Evolutionary conservation across 2,329 filamentous ascomycete species (phyloP), one percentile per base, ranked within the genome.

Genomic region (Sclerotinia spermophila): DNA sequence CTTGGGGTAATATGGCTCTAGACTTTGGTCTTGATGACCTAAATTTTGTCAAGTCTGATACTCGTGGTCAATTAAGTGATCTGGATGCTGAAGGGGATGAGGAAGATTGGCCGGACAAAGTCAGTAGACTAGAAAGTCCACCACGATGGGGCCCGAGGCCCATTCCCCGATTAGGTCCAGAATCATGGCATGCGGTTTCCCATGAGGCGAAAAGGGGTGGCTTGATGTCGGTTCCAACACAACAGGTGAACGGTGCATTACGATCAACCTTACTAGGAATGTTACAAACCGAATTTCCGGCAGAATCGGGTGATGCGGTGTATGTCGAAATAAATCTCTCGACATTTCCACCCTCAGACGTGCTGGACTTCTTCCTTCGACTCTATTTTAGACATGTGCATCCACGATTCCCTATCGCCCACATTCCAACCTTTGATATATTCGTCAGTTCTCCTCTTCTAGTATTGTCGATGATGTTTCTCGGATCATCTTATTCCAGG

Each of bases 401-500:
- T 64, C 75, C 77, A 0, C 66, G 76, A 64, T 78, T 76, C 69
- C 74, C 76, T 10, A 71, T 77, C 21, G 62, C 77, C 17, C 76
- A 78, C 62, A 69, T 77, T 17, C 77, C 77, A 13, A 78, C 77
- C 13, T 77, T 78, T 40, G 71, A 77, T 56, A 72, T 77, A 5
- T 78, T 77, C 51, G 72, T 67, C 27, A 70, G 71, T 38, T 72
- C 74, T 55, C 76, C 76, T 45, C 66, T 77, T 4, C 69, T 78
- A 27, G 65, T 78, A 8, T 64, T 76, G 2, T 72, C 74, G 3
- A 78, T 78, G 76, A 78, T 77, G 76, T 77, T 78, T 58, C 72
- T 78, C 11, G 77, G 77, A 5, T 77, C 76, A 19, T 75, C 75
- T 64, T 75, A 78, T 71, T 77, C 77, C 1, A 71, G 68, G 17